Base-by-base conservation (phyloP, 2,329 filamentous ascomycete species). In the Anthostomella pinea region DNA sequence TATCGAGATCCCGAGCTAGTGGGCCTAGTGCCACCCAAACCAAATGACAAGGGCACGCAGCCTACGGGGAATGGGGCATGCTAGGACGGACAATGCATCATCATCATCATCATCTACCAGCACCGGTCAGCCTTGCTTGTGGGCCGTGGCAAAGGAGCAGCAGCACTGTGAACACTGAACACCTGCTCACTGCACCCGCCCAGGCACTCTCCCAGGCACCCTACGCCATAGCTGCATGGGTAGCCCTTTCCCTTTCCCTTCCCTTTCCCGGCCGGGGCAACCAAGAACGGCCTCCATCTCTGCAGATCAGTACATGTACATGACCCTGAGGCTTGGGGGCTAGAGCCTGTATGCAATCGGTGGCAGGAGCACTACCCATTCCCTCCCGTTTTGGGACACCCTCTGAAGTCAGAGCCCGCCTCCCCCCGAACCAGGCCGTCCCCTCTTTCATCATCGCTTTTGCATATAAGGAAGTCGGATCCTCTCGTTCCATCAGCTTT, bases 121-220 rank as follows among this genome's bases (percentile, higher is more conserved):
- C n/a, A n/a, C n/a, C n/a, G n/a, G n/a, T n/a, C n/a, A n/a, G 47
- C 54, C 48, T 49, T 52, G 48, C 33, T 42, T n/a, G n/a, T n/a
- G n/a, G n/a, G n/a, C 21, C 41, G 51, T 57, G 54, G 53, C 48
- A 33, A 54, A 49, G 45, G 38, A n/a, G n/a, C n/a, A n/a, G n/a
- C n/a, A n/a, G n/a, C n/a, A n/a, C n/a, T n/a, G n/a, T n/a, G n/a
- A n/a, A n/a, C n/a, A n/a, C n/a, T n/a, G n/a, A n/a, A n/a, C n/a
- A n/a, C n/a, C n/a, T n/a, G n/a, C n/a, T n/a, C n/a, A n/a, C n/a
- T n/a, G n/a, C n/a, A n/a, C n/a, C n/a, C n/a, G n/a, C n/a, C n/a
- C n/a, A n/a, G n/a, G n/a, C n/a, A n/a, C n/a, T 46, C 42, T 40
- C 35, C 26, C 44, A 45, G 48, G 45, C 39, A 37, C 41, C 43